A percentile compares a stretch with the other conserved stretches of the same genome.
Evolutionary conservation across 2,329 filamentous ascomycete genomes (phyloP).

Genomic region (Alternaria solani): DNA sequence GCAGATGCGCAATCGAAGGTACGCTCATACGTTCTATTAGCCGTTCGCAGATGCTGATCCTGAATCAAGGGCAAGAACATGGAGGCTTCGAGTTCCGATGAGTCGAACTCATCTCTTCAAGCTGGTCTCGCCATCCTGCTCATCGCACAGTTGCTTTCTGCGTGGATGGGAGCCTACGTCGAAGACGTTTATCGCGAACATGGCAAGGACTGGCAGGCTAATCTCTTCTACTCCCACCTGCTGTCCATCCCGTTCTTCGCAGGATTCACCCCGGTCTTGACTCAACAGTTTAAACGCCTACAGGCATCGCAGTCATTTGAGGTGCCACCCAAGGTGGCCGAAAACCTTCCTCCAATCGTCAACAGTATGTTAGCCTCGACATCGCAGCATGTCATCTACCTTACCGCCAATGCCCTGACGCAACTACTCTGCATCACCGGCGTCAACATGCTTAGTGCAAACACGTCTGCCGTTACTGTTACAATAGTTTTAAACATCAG

Average conservation of each 20-base stretch:
- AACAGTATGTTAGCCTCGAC: conserved; percentile 44
- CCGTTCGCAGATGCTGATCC: conserved; percentile 15
- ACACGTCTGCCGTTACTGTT: conserved; percentile 89
- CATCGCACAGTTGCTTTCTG: conserved; percentile 86
- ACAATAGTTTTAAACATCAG: conserved; percentile 96
- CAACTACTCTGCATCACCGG: conserved; percentile 96
- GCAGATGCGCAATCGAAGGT: conserved; percentile 88
- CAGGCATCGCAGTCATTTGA: conserved; percentile 69
- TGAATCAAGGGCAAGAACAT: conserved; percentile 53
- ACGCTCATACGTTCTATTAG: conserved; percentile 30
- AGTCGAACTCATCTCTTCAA: conserved; percentile 60
- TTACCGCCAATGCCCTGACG: conserved; percentile 81
- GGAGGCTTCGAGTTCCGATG: conserved; percentile 51
- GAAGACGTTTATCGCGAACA: conserved; percentile 88
- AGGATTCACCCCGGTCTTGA: conserved; percentile 72
- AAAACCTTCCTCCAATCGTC: conserved; percentile 38
- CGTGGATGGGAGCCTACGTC: conserved; percentile 94
- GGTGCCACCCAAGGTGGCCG: conserved; percentile 41
- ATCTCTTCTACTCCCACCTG: conserved; percentile 89
- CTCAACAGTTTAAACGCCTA: conserved; percentile 69
- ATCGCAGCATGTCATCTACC: conserved; percentile 75
- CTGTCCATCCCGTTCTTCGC: conserved; percentile 79
- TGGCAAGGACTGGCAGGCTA: conserved; percentile 92
- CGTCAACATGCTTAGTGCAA: conserved; percentile 90
- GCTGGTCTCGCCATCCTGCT: conserved; percentile 84